Evolutionary conservation across 192 early-diverging fungal genomes (phyloP).

Genomic region (Lobosporangium transversale): DNA sequence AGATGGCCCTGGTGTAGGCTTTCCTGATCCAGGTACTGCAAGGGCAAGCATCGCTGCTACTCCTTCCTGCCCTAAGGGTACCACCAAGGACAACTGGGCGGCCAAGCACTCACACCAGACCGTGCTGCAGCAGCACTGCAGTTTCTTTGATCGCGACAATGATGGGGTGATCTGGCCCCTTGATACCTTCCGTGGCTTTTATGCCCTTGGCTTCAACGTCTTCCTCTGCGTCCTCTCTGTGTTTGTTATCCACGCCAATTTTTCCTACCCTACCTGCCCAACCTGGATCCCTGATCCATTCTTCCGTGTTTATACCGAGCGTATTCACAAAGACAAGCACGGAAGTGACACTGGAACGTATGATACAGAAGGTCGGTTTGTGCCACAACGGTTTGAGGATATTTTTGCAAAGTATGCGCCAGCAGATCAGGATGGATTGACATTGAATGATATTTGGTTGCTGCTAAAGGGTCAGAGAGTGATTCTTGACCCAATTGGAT

Average conservation of each 20-base stretch:
- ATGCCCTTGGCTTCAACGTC: slow-evolving; percentile 57
- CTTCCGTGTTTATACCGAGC: slow-evolving; percentile 57
- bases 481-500: slow-evolving; percentile 47
- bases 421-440: slow-evolving; percentile 41
- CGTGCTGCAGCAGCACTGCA: slow-evolving; percentile 64
- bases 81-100: slow-evolving; percentile 10
- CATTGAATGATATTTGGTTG: slow-evolving; percentile 19
- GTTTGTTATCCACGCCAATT: slow-evolving; percentile 51
- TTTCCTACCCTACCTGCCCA: slow-evolving; percentile 50
- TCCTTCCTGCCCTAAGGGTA: background rate
- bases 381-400: slow-evolving; percentile 66
- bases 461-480: slow-evolving; percentile 41
- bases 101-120: slow-evolving; percentile 8
- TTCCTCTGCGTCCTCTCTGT: slow-evolving; percentile 48
- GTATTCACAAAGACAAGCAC: slow-evolving; percentile 63
- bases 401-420: slow-evolving; percentile 56
- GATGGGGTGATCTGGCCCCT: slow-evolving; percentile 57
- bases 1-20: background rate
- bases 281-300: slow-evolving; percentile 60
- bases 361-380: slow-evolving; percentile 60
- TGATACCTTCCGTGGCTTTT: slow-evolving; percentile 51
- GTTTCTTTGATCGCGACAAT: slow-evolving; percentile 57
- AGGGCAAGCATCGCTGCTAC: slow-evolving; percentile 18
- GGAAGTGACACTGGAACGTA: slow-evolving; percentile 60
- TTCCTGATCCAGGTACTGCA: slow-evolving; percentile 4